Evolutionary conservation across 2,329 filamentous ascomycete genomes (phyloP).

Genomic region (Colletotrichum melonis): DNA sequence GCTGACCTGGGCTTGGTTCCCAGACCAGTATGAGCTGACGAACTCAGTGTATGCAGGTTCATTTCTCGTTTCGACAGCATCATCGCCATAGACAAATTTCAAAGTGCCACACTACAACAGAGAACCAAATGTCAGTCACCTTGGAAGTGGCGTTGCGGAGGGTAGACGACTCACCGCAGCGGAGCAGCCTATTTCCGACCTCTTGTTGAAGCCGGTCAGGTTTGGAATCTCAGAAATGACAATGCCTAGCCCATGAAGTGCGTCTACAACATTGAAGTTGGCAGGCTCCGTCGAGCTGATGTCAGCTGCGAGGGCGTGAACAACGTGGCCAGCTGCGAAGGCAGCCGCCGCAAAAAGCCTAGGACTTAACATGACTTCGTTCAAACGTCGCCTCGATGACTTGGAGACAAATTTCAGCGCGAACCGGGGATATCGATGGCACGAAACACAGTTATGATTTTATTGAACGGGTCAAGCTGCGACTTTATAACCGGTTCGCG

Average conservation of each 20-base stretch:
- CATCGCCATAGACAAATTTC: conserved; percentile 16
- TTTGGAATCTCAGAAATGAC: conserved; percentile 29
- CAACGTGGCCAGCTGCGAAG: background rate
- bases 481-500: too few relatives aligned
- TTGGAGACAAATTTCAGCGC: too few relatives aligned
- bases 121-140: background rate
- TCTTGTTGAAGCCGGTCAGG: conserved; percentile 4
- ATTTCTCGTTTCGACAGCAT: conserved; percentile 21
- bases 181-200: conserved; percentile 2
- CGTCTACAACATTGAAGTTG: conserved; percentile 34
- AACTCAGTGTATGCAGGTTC: conserved; percentile 16
- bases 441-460: too few relatives aligned
- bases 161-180: conserved; percentile 7
- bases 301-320: background rate
- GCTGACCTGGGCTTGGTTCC: conserved; percentile 27
- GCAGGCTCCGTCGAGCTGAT: conserved; percentile 18
- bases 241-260: conserved; percentile 34
- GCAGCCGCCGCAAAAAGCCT: background rate
- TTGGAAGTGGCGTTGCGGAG: background rate
- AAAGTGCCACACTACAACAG: conserved; percentile 23
- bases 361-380: background rate
- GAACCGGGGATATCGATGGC: too few relatives aligned
- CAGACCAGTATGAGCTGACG: conserved; percentile 31
- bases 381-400: too few relatives aligned
- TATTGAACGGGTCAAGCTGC: too few relatives aligned